Evolutionary conservation across 2,329 filamentous ascomycete species (phyloP), one percentile per base, ranked within the genome.

Genomic region (Trichophyton equinum): DNA sequence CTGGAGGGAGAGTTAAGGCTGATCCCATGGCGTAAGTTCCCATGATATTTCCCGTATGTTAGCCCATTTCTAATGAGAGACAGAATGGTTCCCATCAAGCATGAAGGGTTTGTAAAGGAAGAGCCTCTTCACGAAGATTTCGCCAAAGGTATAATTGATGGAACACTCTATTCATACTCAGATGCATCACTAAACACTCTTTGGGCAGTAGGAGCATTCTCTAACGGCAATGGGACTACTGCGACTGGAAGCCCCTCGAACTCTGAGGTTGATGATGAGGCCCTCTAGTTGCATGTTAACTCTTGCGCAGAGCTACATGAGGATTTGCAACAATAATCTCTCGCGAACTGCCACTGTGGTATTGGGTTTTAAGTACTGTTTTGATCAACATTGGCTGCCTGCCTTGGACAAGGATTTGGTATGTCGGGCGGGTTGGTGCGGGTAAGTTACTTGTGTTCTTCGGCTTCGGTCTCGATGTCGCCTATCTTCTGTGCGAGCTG

Each of bases 401-500:
- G 27, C 3, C 51, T n/a, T 30, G 30, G 51, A 55, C 27, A 55
- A 36, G 15, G 7, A 36, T 9, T 33, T 6, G 27, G n/a, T 7
- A 55, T 36, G 38, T 38, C 11, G 25, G n/a, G 18, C 33, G 11
- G 33, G 8, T 11, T 11, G 33, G 33, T 36, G 33, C 11, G 33
- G 33, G 33, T 25, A 75, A 87, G 73, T 77, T 77, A 97, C 94
- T 96, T 97, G 80, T 99, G 94, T 74, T 99, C 94, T 75, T 99
- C 94, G 20, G 89, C 86, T 74, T 97, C 94, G 73, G 96, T 90
- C 77, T 99, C 94, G 61, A 99, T 91, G 71, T 97, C 91, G 46
- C 94, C 94, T 68, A 99, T 96, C 75, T 96, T 97, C 71, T 91
- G 87, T 33, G 94, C 94, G 69, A 99, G 85, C 71, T 94, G 89